Percentiles rank a stretch among this genome's conserved stretches.
These are phyloP conservation scores for Mycena vitilis DNA, from an alignment of 768 basidiomycete species.

Conservation along the genomic window DNA sequence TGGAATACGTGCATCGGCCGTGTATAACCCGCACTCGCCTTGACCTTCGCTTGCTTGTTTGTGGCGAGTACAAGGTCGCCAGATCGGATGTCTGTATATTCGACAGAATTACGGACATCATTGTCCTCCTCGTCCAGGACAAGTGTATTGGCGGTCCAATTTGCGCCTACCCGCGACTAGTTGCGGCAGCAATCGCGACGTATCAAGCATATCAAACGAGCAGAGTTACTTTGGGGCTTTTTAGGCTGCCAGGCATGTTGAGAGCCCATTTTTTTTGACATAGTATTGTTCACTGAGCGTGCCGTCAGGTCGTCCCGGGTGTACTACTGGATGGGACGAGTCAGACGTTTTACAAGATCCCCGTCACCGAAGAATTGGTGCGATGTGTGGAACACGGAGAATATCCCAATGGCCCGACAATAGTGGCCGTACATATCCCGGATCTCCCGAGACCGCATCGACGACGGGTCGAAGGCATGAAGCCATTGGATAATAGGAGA, in stretches of 20 bases:
- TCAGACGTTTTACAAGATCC: conserved; percentile 18
- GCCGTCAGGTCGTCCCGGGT: conserved; percentile 42
- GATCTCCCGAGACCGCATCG: conserved; percentile 34
- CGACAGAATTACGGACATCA: too few species aligned
- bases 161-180: conserved; percentile 29
- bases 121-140: too few species aligned
- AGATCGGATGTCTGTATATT: conserved; percentile 44
- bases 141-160: too few species aligned
- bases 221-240: conserved; percentile 8
- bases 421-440: conserved; percentile 20
- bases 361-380: conserved; percentile 13
- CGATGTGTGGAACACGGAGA: conserved; percentile 19
- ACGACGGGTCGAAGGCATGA: conserved; percentile 44
- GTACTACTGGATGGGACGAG: conserved; percentile 46
- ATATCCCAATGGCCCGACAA: conserved; percentile 26
- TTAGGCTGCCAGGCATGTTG: background rate
- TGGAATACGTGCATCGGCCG: conserved; percentile 33
- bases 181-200: conserved; percentile 40
- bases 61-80: conserved; percentile 41
- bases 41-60: conserved; percentile 43
- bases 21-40: conserved; percentile 36
- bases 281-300: conserved; percentile 1
- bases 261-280: conserved; percentile 21
- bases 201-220: conserved; percentile 31
- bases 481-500: conserved; percentile 44